phyloP scores from a whole-genome alignment of 805 yeast genomes.

The Jamesozyma jinghongensis region DNA sequence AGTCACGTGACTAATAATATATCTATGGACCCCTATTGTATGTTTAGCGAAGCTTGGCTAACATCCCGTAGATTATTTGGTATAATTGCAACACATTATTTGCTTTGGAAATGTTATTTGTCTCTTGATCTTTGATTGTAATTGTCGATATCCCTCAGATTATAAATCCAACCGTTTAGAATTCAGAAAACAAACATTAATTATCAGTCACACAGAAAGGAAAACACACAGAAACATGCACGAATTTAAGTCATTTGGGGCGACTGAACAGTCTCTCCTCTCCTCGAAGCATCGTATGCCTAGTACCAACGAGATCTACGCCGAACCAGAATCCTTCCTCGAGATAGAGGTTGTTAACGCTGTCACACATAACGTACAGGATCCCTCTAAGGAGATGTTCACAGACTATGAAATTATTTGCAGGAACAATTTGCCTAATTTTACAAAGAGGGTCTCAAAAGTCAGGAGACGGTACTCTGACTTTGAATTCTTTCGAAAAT shows the following conservation, averaged over 20 bases:
- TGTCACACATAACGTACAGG: slow-evolving; percentile 13
- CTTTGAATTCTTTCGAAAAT: slow-evolving; percentile 69
- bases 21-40: too few species aligned
- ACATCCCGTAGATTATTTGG: too few species aligned
- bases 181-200: too few species aligned
- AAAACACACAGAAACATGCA: slow-evolving; percentile 8
- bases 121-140: too few species aligned
- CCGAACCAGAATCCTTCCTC: slow-evolving; percentile 88
- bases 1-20: too few species aligned
- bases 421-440: slow-evolving; percentile 85
- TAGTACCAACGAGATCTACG: slow-evolving; percentile 74
- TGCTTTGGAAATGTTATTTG: too few species aligned
- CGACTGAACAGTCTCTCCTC: slow-evolving; percentile 18
- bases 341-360: slow-evolving; percentile 69
- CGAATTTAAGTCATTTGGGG: slow-evolving; percentile 23
- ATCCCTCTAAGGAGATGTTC: slow-evolving; percentile 36
- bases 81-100: too few species aligned
- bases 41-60: too few species aligned
- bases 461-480: slow-evolving; percentile 87
- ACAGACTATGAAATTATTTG: slow-evolving; percentile 91
- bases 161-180: too few species aligned
- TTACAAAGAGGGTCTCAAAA: slow-evolving; percentile 49
- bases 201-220: background rate
- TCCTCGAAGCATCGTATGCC: slow-evolving; percentile 36
- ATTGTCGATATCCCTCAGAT: too few species aligned